Base-by-base conservation (phyloP, 257 asterid genomes). In the Nicotiana noctiflora region DNA sequence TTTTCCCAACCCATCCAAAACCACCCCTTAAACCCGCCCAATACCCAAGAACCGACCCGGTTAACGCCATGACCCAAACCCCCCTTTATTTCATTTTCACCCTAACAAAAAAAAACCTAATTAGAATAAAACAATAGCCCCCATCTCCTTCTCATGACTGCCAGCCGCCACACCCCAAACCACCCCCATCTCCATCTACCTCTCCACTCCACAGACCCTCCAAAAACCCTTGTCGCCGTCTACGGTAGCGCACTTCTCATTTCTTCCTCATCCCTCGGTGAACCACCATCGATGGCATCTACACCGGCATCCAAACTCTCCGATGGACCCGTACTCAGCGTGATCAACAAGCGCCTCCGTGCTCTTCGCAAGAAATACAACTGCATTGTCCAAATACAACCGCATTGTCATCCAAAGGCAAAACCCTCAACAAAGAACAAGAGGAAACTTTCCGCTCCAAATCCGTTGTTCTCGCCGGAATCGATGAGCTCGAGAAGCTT, bases 341-440 rank as follows among this genome's bases (percentile, higher is more conserved):
- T 95, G 4, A 86, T 95, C 89, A 93, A 83, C 94, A 93, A 90
- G 83, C 97, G 98, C 83, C 86, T 95, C 81, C 94, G 97, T 11
- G 94, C 91, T 40, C 83, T 95, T 64, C 92, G 93, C 13, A 93
- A 95, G 84, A 95, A 95, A 63, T 75, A 86, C 49, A 92, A 87
- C 66, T 95, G 97, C 74, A 93, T 95, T 17, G 18, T 85, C 6
- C 97, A 89, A 61, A 95, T 95, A 98, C 97, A 95, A 64, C n/a
- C n/a, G 97, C 91, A n/a, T 86, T 93, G 23, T 19, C 88, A 31
- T 57, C 92, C 65, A 90, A 87, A 25, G 97, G 99, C 0, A 95
- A 91, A 84, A 8, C 79, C 80, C 89, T 93, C 21, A 91, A 95
- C 87, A 95, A 90, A 46, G 98, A 95, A 85, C 99, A 95, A 83